Base-by-base conservation (phyloP, 352 stramenopile species). In the Phytophthora meadii region DNA sequence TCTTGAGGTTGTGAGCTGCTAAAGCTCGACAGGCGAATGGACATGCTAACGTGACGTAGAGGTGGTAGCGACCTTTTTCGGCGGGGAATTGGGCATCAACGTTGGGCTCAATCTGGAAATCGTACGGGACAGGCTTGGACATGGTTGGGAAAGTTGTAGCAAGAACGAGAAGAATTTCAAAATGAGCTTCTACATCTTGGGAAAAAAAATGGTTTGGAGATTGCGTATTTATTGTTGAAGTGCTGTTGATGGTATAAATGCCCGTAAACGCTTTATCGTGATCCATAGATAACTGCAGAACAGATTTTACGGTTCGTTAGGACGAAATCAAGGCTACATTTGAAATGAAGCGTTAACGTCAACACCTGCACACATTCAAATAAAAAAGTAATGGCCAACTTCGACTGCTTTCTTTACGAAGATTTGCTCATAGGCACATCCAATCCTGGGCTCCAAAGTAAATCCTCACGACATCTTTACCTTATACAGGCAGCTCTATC, bases 21-120 rank as follows among this genome's bases (percentile, higher is more conserved):
- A 42, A 61, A 14, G 77, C 82, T 10, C 77, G 74, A 34, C 74
- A 79, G 2, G 77, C 79, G 28, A 81, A 89, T 17, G 37, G 37
- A 19, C 37, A 42, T 14, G 37, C 14, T 1, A 17, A 42, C 37
- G 37, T 19, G 6, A 42, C 4, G 37, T 42, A 42, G 4, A 42
- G 70, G 74, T 98, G 94, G 72, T 99, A 90, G 32, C 82, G 79
- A 12, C 61, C 78, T 27, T 74, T 83, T 49, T 85, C 77, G 11
- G 74, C 65, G 0, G 47, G 47, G 47, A 70, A 65, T 5, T 55
- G 10, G 47, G 61, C 61, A 47, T 70, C 46, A 2, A 62, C 50
- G 1, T 30, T 44, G 8, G 44, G 34, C 24, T 71, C 47, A 30
- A 71, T 61, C 12, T 70, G 32, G 47, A 55, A 74, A n/a, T 68